Evolutionary conservation across 345 rosid species (phyloP), one percentile per base, ranked within the genome.

Genomic region (Nephelium lappaceum): DNA sequence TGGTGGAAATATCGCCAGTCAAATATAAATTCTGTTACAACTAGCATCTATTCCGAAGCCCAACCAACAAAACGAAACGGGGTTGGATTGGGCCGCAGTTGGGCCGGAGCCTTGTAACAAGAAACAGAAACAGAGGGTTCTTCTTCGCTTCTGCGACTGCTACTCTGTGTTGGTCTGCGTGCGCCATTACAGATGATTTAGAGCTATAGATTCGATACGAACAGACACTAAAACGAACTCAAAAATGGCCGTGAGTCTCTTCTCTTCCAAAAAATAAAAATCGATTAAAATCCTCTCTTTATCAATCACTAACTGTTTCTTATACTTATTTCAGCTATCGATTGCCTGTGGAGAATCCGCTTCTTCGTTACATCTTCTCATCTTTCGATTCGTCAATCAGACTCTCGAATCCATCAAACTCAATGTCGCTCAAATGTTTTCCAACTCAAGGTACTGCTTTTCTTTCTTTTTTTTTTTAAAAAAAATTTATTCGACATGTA

Each of bases 291-390:
- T 6, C 4, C 12, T 41, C 21, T 51, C 5, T 45, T 15, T n/a
- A 4, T 55, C 11, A 21, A 3, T 11, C 23, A 31, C 63, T 23
- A 24, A n/a, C 60, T 42, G 8, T 15, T 57, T 66, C 6, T 69
- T 7, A 12, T 71, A 31, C 36, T 31, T 31, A 31, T 31, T 78
- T 72, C 84, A 89, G 90, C 80, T 91, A 60, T 71, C 79, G 24
- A 75, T 89, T 62, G 81, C 89, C 39, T 82, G 85, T 25, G 89
- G 87, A 39, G 88, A 87, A 70, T 80, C 78, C 57, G 78, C 87
- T 11, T 81, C 82, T 66, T 76, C 91, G 0, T 75, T 77, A 3
- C 90, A 85, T 0, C 0, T 81, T 65, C 63, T 66, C 81, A 38
- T 85, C 47, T 74, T 85, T 64, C 90, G 87, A 62, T 78, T 85